Evolutionary conservation across 225 moss, liverwort and hornwort genomes (phyloP), one percentile per base, ranked within the genome.

Genomic region (Antitrichia curtipendula): DNA sequence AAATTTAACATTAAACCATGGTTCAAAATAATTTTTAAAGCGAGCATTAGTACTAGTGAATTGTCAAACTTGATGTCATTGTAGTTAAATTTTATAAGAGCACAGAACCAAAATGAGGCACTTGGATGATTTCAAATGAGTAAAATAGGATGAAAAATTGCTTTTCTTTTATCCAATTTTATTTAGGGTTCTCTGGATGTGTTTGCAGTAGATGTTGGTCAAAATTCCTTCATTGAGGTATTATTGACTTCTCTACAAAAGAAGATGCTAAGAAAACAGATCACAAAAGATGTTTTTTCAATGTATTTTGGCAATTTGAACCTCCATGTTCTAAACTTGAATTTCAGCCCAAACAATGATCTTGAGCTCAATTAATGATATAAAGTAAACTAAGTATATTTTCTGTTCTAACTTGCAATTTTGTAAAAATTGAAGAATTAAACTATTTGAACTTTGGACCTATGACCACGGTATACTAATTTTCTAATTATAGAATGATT

Each of bases 21-120:
- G n/a, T n/a, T n/a, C n/a, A n/a, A n/a, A n/a, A n/a, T n/a, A n/a
- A n/a, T n/a, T n/a, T n/a, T n/a, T n/a, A n/a, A n/a, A n/a, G n/a
- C n/a, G n/a, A n/a, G n/a, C n/a, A 63, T 16, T 34, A 63, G 3
- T 19, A 10, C 10, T 10, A 34, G 34, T 18, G 3, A 64, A 18
- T 34, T 64, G 3, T 64, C 0, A 7, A 53, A 53, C 10, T n/a
- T 38, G 7, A 23, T 0, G 2, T 68, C 12, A 8, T 1, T 69
- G 2, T 7, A 68, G 16, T 41, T 15, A 25, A 15, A 5, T 41
- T 4, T 14, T 5, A 25, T 15, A 25, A 8, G 41, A 70, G 1
- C 3, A 13, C 0, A 0, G 0, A 69, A 5, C 14, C 4, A 41
- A 3, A 68, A 69, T 15, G 8, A 41, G 25, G 3, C 41, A 16